Base-by-base conservation (phyloP, 2,329 filamentous ascomycete genomes). In the Stachybotrys echinatus region DNA sequence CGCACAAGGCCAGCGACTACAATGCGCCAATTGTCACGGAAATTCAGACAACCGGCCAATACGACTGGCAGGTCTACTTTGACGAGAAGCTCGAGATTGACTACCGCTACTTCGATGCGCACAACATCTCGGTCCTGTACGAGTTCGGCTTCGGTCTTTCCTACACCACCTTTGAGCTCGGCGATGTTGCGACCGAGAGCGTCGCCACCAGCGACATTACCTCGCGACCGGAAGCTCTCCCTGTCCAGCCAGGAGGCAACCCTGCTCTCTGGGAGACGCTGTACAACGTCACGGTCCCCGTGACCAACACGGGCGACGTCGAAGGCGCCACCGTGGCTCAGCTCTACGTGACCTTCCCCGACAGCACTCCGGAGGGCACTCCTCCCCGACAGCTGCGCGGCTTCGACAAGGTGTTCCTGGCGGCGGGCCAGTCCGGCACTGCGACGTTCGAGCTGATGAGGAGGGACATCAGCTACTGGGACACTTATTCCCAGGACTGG, bases 61-160 rank as follows among this genome's bases (percentile, higher is more conserved):
- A 71, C 44, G 68, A 70, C 55, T 73, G 70, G 71, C 71, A 73
- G 63, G 63, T 64, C 1, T 68, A 64, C 60, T 87, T 86, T 63
- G 73, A 75, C 23, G 83, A 86, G 66, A 82, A 81, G 51, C 73
- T 85, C 48, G 81, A 84, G 69, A 83, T 87, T 55, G 83, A 87
- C 67, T 87, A 87, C 73, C 79, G 83, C 40, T 74, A 77, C 57
- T 86, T 87, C 50, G 83, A 87, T 63, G 73, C 77, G 50, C 66
- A 76, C 50, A 74, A 80, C 63, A 79, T 83, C 52, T 71, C 72
- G 2, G 81, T 83, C 2, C 74, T 77, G 49, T 87, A 82, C 66
- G 81, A 85, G 59, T 87, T 87, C 57, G 84, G 84, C 23, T 84
- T 79, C 58, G 87, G 87, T 1, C 74, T 90, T 1, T 84, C 79